phyloP scores from a whole-genome alignment of 257 asterid genomes.

The Penstemon eatonii region DNA sequence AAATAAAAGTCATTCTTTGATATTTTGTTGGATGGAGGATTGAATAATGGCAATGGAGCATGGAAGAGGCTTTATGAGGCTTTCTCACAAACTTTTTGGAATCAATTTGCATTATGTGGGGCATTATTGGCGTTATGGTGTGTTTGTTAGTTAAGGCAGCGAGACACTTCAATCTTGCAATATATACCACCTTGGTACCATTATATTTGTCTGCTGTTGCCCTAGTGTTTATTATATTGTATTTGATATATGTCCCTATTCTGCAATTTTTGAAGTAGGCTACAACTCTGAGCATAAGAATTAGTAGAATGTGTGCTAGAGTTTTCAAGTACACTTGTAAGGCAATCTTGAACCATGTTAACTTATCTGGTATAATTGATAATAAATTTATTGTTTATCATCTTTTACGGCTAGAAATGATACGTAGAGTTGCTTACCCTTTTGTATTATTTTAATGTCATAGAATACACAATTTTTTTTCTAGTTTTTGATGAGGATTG shows the following conservation, averaged over 20 bases:
- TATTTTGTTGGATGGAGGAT: background rate
- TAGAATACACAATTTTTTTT: too few species aligned
- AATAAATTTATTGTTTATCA: background rate
- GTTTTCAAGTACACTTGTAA: constrained; percentile 6
- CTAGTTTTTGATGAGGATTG: constrained; percentile 7
- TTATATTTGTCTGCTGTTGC: background rate
- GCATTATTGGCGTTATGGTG: background rate
- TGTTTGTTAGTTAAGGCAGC: background rate
- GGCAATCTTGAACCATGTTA: constrained; percentile 4
- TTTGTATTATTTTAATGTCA: background rate
- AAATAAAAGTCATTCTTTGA: background rate
- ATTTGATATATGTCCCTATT: background rate
- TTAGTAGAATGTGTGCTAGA: background rate
- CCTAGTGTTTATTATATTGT: background rate
- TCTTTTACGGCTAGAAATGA: background rate
- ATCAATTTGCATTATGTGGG: background rate
- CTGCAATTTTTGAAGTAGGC: background rate
- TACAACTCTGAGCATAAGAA: background rate
- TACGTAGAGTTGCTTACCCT: background rate
- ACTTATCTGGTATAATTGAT: constrained; percentile 10
- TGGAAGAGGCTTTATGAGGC: background rate
- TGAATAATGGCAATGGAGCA: background rate
- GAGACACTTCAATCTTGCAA: background rate
- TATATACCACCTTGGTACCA: background rate
- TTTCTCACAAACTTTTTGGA: background rate